Conservation (phyloP, 768 basidiomycete species). For the Lactarius trivialis region DNA sequence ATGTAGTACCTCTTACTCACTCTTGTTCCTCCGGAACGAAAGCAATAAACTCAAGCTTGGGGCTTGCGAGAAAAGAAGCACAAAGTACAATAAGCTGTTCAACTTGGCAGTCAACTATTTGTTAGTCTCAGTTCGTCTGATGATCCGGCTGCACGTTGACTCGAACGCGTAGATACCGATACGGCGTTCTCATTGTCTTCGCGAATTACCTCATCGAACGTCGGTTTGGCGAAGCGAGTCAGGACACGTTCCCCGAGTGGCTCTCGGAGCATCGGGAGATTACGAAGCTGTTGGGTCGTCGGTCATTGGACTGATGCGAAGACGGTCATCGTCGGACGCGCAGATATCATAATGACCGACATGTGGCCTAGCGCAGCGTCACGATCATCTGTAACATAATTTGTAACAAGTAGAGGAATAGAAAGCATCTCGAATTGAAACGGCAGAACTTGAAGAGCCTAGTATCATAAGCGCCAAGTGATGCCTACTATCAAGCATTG, state of each 20-base stretch:
- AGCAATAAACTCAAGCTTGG: constrained; percentile 92
- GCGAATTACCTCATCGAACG: constrained; percentile 89
- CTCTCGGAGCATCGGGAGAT: constrained; percentile 81
- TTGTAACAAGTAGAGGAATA: not conserved
- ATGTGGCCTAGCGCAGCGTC: not conserved
- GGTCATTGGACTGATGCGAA: constrained; percentile 52
- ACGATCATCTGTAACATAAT: too few relatives aligned
- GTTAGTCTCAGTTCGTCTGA: constrained; percentile 34
- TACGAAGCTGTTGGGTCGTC: constrained; percentile 57
- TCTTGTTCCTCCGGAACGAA: not conserved
- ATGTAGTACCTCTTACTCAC: not conserved
- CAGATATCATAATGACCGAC: not conserved
- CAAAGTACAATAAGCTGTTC: constrained; percentile 69
- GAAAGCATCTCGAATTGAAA: not conserved
- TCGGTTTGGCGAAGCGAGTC: constrained; percentile 35
- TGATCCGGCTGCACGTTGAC: constrained; percentile 1
- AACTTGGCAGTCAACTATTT: constrained; percentile 85
- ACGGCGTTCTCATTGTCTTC: constrained; percentile 88
- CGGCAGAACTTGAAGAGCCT: not conserved
- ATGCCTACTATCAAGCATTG: not conserved
- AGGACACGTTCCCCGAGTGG: constrained; percentile 72
- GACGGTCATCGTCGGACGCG: not conserved
- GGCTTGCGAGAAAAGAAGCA: constrained; percentile 69
- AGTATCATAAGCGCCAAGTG: too few relatives aligned
- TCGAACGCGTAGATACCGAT: constrained; percentile 54